These are phyloP conservation scores for Beta lomatogona DNA, from an alignment of 179 eudicot species.

Conservation along the genomic window DNA sequence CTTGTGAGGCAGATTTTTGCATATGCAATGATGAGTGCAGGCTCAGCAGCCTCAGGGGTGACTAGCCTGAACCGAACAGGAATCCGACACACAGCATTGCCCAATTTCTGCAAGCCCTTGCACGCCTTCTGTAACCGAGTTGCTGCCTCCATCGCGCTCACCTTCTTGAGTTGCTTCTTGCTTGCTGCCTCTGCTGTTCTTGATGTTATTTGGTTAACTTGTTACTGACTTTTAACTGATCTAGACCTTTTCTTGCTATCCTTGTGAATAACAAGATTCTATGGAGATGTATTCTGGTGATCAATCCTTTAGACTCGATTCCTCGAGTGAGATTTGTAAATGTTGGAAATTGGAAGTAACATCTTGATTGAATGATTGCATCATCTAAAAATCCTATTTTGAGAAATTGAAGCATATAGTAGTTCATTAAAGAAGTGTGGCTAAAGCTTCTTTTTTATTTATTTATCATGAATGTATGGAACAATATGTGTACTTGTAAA, in stretches of 20 bases:
- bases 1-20: conserved; percentile 58
- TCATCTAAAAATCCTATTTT: not conserved
- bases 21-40: conserved; percentile 85
- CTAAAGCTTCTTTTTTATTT: not conserved
- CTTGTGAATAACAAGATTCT: not conserved
- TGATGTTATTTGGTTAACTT: conserved; percentile 74
- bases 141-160: conserved; percentile 74
- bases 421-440: not conserved
- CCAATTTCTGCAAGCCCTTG: conserved; percentile 89
- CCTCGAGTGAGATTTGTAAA: not conserved
- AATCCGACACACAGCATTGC: conserved; percentile 71
- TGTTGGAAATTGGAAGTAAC: not conserved
- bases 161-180: conserved; percentile 73
- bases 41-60: conserved; percentile 91
- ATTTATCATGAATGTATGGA: not conserved
- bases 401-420: not conserved
- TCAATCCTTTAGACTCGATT: not conserved
- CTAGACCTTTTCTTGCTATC: not conserved
- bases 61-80: conserved; percentile 82
- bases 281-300: not conserved
- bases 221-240: conserved; percentile 24
- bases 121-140: conserved; percentile 72
- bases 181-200: conserved; percentile 67
- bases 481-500: not conserved
- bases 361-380: not conserved